Base-by-base conservation (phyloP, 2,329 filamentous ascomycete genomes). In the Xylaria digitata region DNA sequence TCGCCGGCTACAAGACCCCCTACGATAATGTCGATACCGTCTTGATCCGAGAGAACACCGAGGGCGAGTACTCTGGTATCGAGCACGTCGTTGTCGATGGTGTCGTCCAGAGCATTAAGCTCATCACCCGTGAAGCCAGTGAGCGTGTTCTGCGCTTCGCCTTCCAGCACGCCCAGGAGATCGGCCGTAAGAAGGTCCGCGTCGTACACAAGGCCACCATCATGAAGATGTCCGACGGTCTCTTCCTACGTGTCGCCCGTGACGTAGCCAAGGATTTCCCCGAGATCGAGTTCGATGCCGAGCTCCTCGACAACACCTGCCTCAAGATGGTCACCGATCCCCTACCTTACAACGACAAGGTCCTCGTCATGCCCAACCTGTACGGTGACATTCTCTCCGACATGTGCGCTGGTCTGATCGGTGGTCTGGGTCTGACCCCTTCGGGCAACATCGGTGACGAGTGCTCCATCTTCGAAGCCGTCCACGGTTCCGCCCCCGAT, bases 201-300 rank as follows among this genome's bases (percentile, higher is more conserved):
- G 95, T 94, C 67, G 94, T 98, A 71, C 96, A 99, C 92, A 99
- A 99, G 89, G 96, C 96, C 81, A 98, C 96, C 79, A 99, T 99
- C 86, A 99, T 99, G 96, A 99, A 99, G 90, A 97, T 97, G 93
- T 95, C 92, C 80, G 96, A 99, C 82, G 96, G 96, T 84, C 92
- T 99, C 70, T 99, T 99, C 90, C 88, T 99, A 75, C 92, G 88
- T 82, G 93, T 92, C 70, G 96, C 91, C 75, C 86, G 90, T 74
- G 88, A 96, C 69, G 89, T 99, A 74, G 87, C 93, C 81, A 97
- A 97, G 89, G 94, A 98, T 80, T 99, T 92, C 89, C 96, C 96
- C 71, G 86, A 90, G 75, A 93, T 99, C 78, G 92, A 97, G 84
- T 98, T 99, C 80, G 95, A 98, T 79, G 93, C 93, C 76, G 96